Base-by-base conservation (phyloP, 148 eudicot genomes). In the Fallopia convolvulus region DNA sequence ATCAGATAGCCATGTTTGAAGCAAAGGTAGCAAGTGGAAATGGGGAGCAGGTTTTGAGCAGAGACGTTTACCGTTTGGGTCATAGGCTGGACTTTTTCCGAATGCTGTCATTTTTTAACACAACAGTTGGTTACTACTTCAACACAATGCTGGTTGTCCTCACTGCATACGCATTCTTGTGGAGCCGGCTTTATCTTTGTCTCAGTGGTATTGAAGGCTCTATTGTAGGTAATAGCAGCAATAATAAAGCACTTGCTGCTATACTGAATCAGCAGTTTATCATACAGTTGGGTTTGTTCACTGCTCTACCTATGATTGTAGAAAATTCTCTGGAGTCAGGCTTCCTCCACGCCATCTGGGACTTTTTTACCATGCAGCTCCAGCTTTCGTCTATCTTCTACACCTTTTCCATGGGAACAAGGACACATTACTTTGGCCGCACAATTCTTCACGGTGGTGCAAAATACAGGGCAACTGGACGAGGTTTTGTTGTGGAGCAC, bases 371-470 rank as follows among this genome's bases (percentile, higher is more conserved):
- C 42, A 93, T 93, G 98, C 93, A 89, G 84, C 92, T 94, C 32
- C 97, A 90, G 72, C 85, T 94, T 79, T 85, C 98, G 21, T 90
- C 98, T 65, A 85, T 94, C 26, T 92, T 94, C 85, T 94, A 84
- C 75, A 85, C 97, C 17, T 94, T 94, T 82, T 94, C 98, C 13
- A 86, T 94, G 97, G 97, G 97, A 56, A 94, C 98, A 53, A 89
- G 90, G 44, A 89, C 94, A 8, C 98, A 94, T 81, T 94, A 87
- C 84, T 94, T 92, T 70, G 98, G 98, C 15, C 84, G 98, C 71
- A 92, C 98, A 46, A 90, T 90, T 79, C 88, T 94, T 80, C 98
- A 94, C 48, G 98, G 98, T 39, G 98, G 98, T 70, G 97, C 98
- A 68, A 94, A 92, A 76, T 94, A 94, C 81, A 83, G 94, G 65